Conservation (phyloP, 2,329 filamentous ascomycete genomes). For the Bipolaris bicolor region DNA sequence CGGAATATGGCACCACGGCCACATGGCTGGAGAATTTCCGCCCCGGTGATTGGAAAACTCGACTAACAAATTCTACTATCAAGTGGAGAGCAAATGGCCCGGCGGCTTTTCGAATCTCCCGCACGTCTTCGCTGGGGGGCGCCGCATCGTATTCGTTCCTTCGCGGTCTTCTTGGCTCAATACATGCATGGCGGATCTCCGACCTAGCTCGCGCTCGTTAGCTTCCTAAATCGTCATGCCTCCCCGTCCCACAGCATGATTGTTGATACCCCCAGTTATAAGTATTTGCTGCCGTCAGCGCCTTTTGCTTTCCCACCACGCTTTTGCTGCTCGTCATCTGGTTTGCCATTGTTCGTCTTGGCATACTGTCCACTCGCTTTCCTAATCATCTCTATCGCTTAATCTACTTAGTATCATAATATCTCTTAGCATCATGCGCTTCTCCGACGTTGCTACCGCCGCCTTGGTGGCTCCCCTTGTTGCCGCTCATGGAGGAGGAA, state of each 20-base stretch:
- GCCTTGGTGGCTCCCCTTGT: constrained; percentile 41
- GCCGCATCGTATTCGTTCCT: constrained; percentile 10
- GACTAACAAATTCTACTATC: background rate
- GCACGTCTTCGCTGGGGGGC: background rate
- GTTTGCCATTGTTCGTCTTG: background rate
- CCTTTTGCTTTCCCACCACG: background rate
- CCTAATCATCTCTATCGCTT: background rate
- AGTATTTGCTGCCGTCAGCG: constrained; percentile 2
- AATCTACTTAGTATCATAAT: constrained; percentile 2
- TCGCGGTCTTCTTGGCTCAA: constrained; percentile 11
- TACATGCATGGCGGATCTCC: constrained; percentile 2
- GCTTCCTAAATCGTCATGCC: constrained; percentile 12
- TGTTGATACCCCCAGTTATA: constrained; percentile 1
- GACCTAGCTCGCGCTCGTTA: constrained; percentile 14
- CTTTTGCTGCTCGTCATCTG: background rate
- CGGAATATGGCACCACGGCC: background rate
- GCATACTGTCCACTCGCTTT: constrained; percentile 11
- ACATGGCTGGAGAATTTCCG: background rate
- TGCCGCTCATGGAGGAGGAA: constrained; percentile 39
- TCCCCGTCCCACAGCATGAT: constrained; percentile 2
- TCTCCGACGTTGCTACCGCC: constrained; percentile 37
- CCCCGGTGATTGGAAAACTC: background rate
- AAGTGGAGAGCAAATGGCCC: background rate
- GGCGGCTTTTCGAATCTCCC: background rate
- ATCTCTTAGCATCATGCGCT: constrained; percentile 31